Evolutionary conservation across 495 filamentous ascomycete species (phyloP).

Genomic region (Aspergillus affinis): DNA sequence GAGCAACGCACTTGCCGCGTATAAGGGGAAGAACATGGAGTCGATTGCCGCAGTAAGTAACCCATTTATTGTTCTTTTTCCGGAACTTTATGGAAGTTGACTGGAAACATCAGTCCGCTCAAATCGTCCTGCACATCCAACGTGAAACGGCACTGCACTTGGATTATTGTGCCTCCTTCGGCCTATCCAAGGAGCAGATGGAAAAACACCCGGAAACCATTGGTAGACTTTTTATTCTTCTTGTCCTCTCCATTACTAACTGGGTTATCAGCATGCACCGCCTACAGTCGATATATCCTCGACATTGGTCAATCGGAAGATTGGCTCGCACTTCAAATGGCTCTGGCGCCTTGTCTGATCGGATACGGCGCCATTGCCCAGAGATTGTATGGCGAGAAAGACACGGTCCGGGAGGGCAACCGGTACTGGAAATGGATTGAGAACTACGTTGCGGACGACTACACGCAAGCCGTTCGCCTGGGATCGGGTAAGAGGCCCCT

Average conservation of each 20-base stretch:
- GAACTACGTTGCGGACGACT: conserved; percentile 80
- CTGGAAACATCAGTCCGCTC: conserved; percentile 54
- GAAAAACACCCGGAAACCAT: conserved; percentile 69
- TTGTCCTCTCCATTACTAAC: conserved; percentile 29
- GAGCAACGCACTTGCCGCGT: conserved; percentile 77
- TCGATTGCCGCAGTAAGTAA: conserved; percentile 63
- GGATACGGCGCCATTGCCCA: conserved; percentile 79
- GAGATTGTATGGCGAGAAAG: conserved; percentile 56
- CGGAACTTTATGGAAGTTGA: background rate
- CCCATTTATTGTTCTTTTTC: background rate
- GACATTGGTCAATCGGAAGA: conserved; percentile 86
- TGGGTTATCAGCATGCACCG: conserved; percentile 39
- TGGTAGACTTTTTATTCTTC: conserved; percentile 47
- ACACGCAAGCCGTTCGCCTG: conserved; percentile 62
- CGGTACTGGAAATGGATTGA: conserved; percentile 89
- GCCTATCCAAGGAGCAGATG: conserved; percentile 73
- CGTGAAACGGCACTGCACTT: conserved; percentile 79
- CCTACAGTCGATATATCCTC: conserved; percentile 71
- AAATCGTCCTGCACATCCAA: conserved; percentile 71
- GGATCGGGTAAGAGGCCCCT: conserved; percentile 59
- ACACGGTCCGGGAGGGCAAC: conserved; percentile 64
- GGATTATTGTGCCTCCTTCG: conserved; percentile 76
- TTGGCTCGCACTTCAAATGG: conserved; percentile 78
- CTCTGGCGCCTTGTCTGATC: conserved; percentile 80
- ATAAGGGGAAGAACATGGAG: conserved; percentile 73